These are phyloP conservation scores for Eucommia ulmoides DNA, from an alignment of 257 asterid genomes.

Conservation along the genomic window DNA sequence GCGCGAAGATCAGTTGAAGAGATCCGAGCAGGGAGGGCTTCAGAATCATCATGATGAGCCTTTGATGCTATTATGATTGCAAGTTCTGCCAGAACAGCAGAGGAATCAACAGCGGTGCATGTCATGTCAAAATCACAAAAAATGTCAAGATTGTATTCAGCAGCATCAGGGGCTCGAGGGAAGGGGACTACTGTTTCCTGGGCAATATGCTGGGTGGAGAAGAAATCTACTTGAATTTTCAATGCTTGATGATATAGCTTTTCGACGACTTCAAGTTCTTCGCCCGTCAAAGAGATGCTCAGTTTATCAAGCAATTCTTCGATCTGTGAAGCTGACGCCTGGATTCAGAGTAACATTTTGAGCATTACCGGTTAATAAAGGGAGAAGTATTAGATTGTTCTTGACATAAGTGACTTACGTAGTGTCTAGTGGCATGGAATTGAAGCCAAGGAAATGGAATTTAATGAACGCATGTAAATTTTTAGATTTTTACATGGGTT, in stretches of 20 bases:
- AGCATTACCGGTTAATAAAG: slow-evolving; percentile 15
- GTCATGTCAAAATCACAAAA: slow-evolving; percentile 61
- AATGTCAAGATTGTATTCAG: slow-evolving; percentile 24
- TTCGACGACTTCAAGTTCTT: slow-evolving; percentile 53
- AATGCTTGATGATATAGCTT: slow-evolving; percentile 52
- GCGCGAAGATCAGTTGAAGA: slow-evolving; percentile 23
- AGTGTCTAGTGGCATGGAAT: too few relatives aligned
- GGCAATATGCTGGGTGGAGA: slow-evolving; percentile 34
- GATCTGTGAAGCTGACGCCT: slow-evolving; percentile 52
- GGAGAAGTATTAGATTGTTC: too few relatives aligned
- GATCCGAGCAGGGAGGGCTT: slow-evolving; percentile 5
- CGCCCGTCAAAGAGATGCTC: slow-evolving; percentile 53
- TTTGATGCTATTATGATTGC: slow-evolving; percentile 37
- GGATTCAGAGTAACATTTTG: slow-evolving; percentile 16
- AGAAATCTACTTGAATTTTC: slow-evolving; percentile 49
- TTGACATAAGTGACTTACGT: too few relatives aligned
- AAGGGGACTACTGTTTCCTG: slow-evolving; percentile 38
- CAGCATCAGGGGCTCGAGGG: slow-evolving; percentile 22
- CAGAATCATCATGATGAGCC: slow-evolving; percentile 13
- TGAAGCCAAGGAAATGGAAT: too few relatives aligned
- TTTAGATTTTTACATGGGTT: too few relatives aligned
- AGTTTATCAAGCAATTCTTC: slow-evolving; percentile 58
- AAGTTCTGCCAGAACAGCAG: slow-evolving; percentile 56
- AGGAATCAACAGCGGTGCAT: slow-evolving; percentile 51
- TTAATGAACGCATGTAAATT: too few relatives aligned